Evolutionary conservation across 2,329 filamentous ascomycete species (phyloP).

Genomic region (Didymellaceae sp.): DNA sequence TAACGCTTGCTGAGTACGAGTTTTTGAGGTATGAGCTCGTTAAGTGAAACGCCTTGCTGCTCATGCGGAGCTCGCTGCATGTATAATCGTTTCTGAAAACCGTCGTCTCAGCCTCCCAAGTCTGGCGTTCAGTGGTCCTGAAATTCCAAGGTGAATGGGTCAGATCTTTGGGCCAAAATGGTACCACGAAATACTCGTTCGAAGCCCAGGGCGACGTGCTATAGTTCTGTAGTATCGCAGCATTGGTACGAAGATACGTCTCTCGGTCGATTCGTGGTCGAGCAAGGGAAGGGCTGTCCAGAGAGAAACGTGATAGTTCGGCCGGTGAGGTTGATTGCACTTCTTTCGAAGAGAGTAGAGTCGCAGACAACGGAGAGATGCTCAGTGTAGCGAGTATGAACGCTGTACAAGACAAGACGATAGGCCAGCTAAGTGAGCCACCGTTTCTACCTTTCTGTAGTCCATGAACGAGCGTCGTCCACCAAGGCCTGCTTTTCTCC

Average conservation of each 20-base stretch:
- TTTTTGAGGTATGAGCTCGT: neutral
- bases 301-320: neutral
- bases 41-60: neutral
- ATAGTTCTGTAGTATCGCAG: conserved; percentile 16
- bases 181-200: conserved; percentile 18
- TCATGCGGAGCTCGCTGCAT: neutral
- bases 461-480: conserved; percentile 16
- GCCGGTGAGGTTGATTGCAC: conserved; percentile 10
- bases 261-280: conserved; percentile 11
- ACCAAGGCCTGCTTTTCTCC: conserved; percentile 17
- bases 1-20: neutral
- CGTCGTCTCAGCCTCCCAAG: neutral
- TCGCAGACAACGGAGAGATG: neutral
- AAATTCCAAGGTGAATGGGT: neutral
- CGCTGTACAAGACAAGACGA: conserved; percentile 10
- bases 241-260: conserved; percentile 23
- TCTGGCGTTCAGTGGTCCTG: neutral
- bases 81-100: neutral
- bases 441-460: conserved; percentile 9
- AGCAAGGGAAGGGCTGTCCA: neutral
- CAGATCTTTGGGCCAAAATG: conserved; percentile 19
- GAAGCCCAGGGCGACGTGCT: conserved; percentile 26
- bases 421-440: conserved; percentile 11
- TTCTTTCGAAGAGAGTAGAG: neutral
- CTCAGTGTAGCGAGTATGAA: neutral